Evolutionary conservation across 768 basidiomycete species (phyloP).

Genomic region (Lactarius quietus): DNA sequence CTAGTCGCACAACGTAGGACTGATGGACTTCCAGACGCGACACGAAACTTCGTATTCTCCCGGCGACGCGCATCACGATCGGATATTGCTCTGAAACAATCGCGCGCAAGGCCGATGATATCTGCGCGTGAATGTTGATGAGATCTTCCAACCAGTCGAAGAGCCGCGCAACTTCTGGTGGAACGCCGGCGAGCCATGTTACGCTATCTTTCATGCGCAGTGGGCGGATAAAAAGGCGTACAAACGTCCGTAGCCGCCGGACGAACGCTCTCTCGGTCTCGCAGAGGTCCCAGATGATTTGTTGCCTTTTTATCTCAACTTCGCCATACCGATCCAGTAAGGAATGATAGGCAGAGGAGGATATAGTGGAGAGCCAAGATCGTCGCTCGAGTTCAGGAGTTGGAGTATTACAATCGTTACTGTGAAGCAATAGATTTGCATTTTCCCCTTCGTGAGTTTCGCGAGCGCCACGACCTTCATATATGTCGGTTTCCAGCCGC

Average conservation of each 20-base stretch:
- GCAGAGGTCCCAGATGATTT: slow-evolving; percentile 63
- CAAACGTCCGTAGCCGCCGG: slow-evolving; percentile 56
- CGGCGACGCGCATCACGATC: slow-evolving; percentile 52
- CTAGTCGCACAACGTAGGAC: slow-evolving; percentile 76
- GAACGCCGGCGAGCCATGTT: slow-evolving; percentile 79
- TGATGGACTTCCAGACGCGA: slow-evolving; percentile 77
- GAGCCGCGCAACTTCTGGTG: slow-evolving; percentile 60
- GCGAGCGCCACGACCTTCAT: neutral
- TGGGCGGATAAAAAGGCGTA: slow-evolving; percentile 73
- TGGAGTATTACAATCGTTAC: slow-evolving; percentile 4
- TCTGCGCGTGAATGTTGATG: slow-evolving; percentile 64
- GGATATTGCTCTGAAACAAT: slow-evolving; percentile 41
- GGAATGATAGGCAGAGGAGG: slow-evolving; percentile 33
- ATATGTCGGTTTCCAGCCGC: neutral
- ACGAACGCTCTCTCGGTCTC: slow-evolving; percentile 70
- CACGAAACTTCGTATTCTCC: slow-evolving; percentile 57
- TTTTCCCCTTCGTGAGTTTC: slow-evolving; percentile 2
- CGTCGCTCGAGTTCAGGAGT: slow-evolving; percentile 16
- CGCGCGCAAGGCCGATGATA: slow-evolving; percentile 48
- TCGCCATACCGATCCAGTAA: slow-evolving; percentile 42
- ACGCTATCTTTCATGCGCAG: slow-evolving; percentile 67
- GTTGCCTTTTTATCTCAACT: slow-evolving; percentile 58
- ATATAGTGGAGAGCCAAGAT: slow-evolving; percentile 26
- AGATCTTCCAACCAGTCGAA: slow-evolving; percentile 92
- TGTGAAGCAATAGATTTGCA: slow-evolving; percentile 1